A percentile compares a stretch with the other conserved stretches of the same genome.
Conservation (phyloP, 495 filamentous ascomycete genomes). For the Sordaria brevicollis region DNA sequence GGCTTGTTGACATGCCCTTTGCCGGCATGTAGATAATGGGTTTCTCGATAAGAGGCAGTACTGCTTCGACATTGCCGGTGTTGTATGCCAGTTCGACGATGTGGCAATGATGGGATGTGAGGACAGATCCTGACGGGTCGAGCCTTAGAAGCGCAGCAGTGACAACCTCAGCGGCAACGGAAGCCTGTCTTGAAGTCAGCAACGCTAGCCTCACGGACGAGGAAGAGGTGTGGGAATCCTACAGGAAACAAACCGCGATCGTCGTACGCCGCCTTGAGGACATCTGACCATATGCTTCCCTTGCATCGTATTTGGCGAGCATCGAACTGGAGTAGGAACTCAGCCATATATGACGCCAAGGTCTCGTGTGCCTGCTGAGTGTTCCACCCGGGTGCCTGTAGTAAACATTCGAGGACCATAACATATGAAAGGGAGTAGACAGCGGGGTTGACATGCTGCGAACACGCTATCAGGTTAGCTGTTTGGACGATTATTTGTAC, state of each 20-base stretch:
- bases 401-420: constrained; percentile 18
- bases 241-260: constrained; percentile 27
- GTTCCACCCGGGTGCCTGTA: constrained; percentile 11
- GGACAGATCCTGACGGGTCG: constrained; percentile 57
- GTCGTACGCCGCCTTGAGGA: constrained; percentile 18
- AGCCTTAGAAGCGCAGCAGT: constrained; percentile 59
- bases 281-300: constrained; percentile 15
- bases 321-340: constrained; percentile 36
- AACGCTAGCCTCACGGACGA: not conserved
- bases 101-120: constrained; percentile 57
- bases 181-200: constrained; percentile 30
- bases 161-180: constrained; percentile 49
- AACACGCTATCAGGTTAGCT: constrained; percentile 1
- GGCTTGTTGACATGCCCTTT: constrained; percentile 15
- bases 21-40: constrained; percentile 56
- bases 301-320: constrained; percentile 35
- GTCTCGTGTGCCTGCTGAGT: constrained; percentile 8
- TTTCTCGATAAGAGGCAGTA: constrained; percentile 58
- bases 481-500: not conserved
- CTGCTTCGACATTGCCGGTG: constrained; percentile 39
- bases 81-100: constrained; percentile 50
- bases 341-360: constrained; percentile 24
- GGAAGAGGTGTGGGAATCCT: not conserved
- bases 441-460: constrained; percentile 27
- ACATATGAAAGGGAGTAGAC: constrained; percentile 36